Evolutionary conservation across 306 rosid genomes (phyloP).

Genomic region (Acacia confusa): DNA sequence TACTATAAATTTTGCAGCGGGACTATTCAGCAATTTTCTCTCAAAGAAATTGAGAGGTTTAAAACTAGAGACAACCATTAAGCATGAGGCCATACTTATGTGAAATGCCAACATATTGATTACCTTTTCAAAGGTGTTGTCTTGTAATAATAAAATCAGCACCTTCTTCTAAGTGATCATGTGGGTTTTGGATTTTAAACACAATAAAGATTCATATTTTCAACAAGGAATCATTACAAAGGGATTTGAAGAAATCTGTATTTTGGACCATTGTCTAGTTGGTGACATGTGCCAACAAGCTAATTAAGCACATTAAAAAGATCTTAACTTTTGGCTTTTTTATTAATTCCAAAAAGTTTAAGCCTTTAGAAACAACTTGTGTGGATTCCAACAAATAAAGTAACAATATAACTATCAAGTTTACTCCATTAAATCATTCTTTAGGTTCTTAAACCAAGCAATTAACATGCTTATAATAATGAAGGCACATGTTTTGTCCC

Average conservation of each 20-base stretch:
- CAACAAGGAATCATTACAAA: background rate
- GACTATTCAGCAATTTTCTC: too few species aligned
- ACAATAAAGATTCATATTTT: background rate
- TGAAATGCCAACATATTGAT: background rate
- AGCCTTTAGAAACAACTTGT: slow-evolving; percentile 12
- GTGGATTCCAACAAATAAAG: slow-evolving; percentile 26
- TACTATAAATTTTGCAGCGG: too few species aligned
- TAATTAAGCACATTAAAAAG: slow-evolving; percentile 20
- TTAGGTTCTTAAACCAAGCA: slow-evolving; percentile 25
- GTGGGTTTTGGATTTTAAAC: background rate
- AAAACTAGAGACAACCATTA: background rate
- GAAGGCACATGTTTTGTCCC: slow-evolving; percentile 12
- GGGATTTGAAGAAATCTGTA: background rate
- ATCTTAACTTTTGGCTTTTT: background rate
- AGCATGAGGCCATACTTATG: background rate
- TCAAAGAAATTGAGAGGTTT: background rate
- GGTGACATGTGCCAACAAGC: slow-evolving; percentile 10
- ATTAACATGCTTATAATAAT: slow-evolving; percentile 18
- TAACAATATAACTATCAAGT: background rate
- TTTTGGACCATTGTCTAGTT: background rate
- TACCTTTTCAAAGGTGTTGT: background rate
- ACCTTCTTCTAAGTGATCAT: background rate
- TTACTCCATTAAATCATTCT: slow-evolving; percentile 14
- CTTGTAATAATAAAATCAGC: background rate
- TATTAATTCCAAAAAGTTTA: background rate